A percentile compares a stretch with the other conserved stretches of the same genome.
Conservation (phyloP, 768 basidiomycete species). For the Pleurotus eryngii region DNA sequence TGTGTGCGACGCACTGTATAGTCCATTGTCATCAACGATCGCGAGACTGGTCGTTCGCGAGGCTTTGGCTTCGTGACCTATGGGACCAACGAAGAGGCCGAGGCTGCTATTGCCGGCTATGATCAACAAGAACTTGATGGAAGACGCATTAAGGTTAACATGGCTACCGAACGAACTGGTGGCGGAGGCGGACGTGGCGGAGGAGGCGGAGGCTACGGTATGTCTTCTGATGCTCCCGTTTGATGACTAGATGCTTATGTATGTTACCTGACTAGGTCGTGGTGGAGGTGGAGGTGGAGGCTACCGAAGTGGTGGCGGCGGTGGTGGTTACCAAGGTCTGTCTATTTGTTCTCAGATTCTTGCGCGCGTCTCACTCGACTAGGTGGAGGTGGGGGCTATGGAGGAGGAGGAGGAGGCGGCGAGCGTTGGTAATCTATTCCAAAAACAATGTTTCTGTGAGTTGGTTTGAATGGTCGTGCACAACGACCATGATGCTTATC, state of each 20-base stretch:
- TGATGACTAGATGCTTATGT: slow-evolving; percentile 3
- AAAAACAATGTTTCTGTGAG: no score
- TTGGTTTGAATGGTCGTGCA: no score
- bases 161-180: slow-evolving; percentile 66
- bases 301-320: slow-evolving; percentile 22
- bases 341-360: no score
- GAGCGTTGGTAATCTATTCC: no score
- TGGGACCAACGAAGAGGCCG: slow-evolving; percentile 58
- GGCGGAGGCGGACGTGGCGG: slow-evolving; percentile 41
- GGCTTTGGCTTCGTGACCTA: slow-evolving; percentile 97
- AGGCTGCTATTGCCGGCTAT: slow-evolving; percentile 68
- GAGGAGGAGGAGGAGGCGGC: slow-evolving; percentile 7
- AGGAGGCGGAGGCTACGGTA: no score
- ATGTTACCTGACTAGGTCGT: slow-evolving; percentile 13
- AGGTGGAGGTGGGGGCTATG: slow-evolving; percentile 18
- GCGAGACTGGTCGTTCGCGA: slow-evolving; percentile 94
- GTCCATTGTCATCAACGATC: slow-evolving; percentile 98
- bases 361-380: no score
- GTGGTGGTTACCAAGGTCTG: slow-evolving; percentile 19
- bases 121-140: slow-evolving; percentile 95
- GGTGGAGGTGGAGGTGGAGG: slow-evolving; percentile 22
- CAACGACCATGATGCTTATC: no score
- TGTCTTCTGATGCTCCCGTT: not conserved
- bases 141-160: slow-evolving; percentile 84
- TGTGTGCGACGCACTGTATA: slow-evolving; percentile 30